Percentiles rank a stretch among this genome's conserved stretches.
Conservation (phyloP, 2,329 filamentous ascomycete genomes). For the Ceratocystis alfenasii region DNA sequence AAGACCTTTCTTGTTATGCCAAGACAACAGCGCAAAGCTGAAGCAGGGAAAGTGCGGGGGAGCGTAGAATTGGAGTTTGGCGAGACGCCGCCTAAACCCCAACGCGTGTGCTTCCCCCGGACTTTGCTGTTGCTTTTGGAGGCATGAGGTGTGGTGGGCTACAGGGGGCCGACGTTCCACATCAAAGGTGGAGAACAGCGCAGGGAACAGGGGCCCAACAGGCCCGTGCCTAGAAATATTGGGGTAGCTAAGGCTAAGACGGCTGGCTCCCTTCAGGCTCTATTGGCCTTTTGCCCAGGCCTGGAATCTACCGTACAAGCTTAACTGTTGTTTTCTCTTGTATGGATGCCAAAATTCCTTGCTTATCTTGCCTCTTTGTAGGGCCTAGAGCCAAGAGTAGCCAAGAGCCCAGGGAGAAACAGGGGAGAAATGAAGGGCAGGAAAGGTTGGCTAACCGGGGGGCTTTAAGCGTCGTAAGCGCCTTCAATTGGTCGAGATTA, state of each 20-base stretch:
- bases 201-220: neutral
- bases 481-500: neutral
- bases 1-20: neutral
- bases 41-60: neutral
- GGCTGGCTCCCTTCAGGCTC: no score
- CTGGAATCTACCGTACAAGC: no score
- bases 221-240: neutral
- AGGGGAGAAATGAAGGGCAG: neutral
- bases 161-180: neutral
- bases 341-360: neutral
- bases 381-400: no score
- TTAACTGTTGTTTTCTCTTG: neutral
- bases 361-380: neutral
- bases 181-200: neutral
- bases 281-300: no score
- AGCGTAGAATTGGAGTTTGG: neutral
- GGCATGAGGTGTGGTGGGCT: neutral
- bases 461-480: neutral
- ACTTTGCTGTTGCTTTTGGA: no score
- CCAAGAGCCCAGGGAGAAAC: no score
- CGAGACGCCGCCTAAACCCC: neutral
- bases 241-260: neutral
- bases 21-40: neutral
- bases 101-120: neutral
- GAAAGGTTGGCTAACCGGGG: no score